Percentiles rank a stretch among this genome's conserved stretches.
phyloP scores from a whole-genome alignment of 192 early-diverging fungal genomes.

The Gaertneriomyces semiglobifer region DNA sequence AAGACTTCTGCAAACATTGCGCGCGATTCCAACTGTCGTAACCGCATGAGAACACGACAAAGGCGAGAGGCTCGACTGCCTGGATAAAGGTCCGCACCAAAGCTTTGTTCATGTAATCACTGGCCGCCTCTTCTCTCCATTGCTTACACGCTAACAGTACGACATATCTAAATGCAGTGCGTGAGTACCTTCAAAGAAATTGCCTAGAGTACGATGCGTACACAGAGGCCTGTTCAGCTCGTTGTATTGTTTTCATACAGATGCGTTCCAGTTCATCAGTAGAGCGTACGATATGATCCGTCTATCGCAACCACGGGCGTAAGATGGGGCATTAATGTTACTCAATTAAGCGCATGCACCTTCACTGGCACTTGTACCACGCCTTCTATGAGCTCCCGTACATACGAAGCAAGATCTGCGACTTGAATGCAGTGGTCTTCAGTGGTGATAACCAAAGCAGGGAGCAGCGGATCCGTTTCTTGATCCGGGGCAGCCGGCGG shows the following conservation, averaged over 20 bases:
- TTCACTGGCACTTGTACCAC: neutral
- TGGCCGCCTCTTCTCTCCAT: conserved; percentile 11
- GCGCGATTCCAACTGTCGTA: conserved; percentile 19
- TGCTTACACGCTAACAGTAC: conserved; percentile 16
- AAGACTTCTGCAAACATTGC: conserved; percentile 19
- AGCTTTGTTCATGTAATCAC: conserved; percentile 12
- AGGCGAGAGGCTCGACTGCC: neutral
- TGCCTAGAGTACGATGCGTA: neutral
- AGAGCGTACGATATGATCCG: neutral
- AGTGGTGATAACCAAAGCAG: too few species aligned
- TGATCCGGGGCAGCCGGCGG: too few species aligned
- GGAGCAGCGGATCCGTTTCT: too few species aligned
- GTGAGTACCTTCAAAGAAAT: neutral
- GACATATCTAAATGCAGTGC: neutral
- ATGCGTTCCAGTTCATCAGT: conserved; percentile 2
- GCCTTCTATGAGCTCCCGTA: too few species aligned
- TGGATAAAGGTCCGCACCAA: conserved; percentile 11
- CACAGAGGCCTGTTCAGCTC: conserved; percentile 4
- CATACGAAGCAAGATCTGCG: too few species aligned
- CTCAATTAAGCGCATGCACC: neutral
- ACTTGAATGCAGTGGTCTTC: too few species aligned
- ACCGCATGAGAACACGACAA: neutral
- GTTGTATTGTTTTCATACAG: neutral
- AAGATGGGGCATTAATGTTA: neutral
- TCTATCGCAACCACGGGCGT: neutral